Evolutionary conservation across 2,329 filamentous ascomycete species (phyloP).

Genomic region (Trichoderma oligosporum): DNA sequence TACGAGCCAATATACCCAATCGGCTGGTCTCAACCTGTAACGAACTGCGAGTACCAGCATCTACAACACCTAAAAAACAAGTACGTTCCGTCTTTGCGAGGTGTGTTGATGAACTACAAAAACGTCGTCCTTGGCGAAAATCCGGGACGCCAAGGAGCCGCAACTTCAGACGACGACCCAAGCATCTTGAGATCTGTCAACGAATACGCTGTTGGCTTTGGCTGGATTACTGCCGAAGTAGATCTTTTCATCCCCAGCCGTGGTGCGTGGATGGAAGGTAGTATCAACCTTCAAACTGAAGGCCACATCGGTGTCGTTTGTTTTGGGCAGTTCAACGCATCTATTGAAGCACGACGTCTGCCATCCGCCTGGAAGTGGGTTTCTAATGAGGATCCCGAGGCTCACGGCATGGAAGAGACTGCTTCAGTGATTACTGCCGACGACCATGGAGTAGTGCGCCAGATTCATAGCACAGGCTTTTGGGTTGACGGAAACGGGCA

Average conservation of each 20-base stretch:
- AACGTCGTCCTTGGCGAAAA: slow-evolving; percentile 63
- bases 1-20: slow-evolving; percentile 71
- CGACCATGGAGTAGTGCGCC: slow-evolving; percentile 51
- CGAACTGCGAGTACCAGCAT: slow-evolving; percentile 69
- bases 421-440: slow-evolving; percentile 40
- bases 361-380: slow-evolving; percentile 80
- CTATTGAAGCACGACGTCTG: slow-evolving; percentile 71
- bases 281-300: slow-evolving; percentile 80
- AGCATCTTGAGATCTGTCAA: slow-evolving; percentile 55
- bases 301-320: slow-evolving; percentile 86
- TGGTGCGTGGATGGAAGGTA: slow-evolving; percentile 73
- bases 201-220: slow-evolving; percentile 82
- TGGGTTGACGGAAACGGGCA: slow-evolving; percentile 71
- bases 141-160: slow-evolving; percentile 48
- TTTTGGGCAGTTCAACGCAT: slow-evolving; percentile 88
- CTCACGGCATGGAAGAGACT: slow-evolving; percentile 40
- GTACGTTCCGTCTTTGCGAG: slow-evolving; percentile 68
- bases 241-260: slow-evolving; percentile 74
- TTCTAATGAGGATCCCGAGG: slow-evolving; percentile 46
- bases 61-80: slow-evolving; percentile 71
- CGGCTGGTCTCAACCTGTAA: slow-evolving; percentile 65
- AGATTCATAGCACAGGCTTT: slow-evolving; percentile 60
- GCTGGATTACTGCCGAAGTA: slow-evolving; percentile 86
- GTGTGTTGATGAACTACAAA: slow-evolving; percentile 70
- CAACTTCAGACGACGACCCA: slow-evolving; percentile 46